Base-by-base conservation (phyloP, 148 eudicot species). In the Salicornia ramosissima region DNA sequence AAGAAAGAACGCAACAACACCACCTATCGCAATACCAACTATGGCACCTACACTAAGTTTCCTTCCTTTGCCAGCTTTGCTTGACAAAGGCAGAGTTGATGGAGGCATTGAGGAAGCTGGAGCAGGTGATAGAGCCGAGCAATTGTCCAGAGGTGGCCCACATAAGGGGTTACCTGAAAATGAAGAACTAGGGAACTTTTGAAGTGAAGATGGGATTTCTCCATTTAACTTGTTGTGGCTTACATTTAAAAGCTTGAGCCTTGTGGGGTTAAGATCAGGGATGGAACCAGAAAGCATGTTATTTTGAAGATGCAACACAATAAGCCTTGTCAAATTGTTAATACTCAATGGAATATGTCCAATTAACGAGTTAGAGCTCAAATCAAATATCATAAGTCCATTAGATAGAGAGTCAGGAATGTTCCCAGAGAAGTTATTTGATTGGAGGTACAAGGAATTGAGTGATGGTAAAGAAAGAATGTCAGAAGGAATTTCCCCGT, bases 151-250 rank as follows among this genome's bases (percentile, higher is more conserved):
- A 75, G 98, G 98, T 5, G 86, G 62, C 55, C 98, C 98, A 74
- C 98, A 94, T 73, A 94, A 78, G 68, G 88, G 74, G 68, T 94
- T 94, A 36, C 99, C 99, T n/a, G 65, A 8, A 66, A 90, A 94
- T 8, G 97, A 83, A 25, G 96, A 83, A 57, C 65, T 53, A 11
- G 92, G 88, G 58, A 87, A 94, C 74, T 79, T 88, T 52, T 67
- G 71, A 33, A 94, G 80, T 36, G 85, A 77, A 52, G 6, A 0
- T 33, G 99, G 99, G 64, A 94, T 86, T 30, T 85, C 64, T 10
- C 97, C 99, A 68, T 75, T 82, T 26, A 93, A 72, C 70, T 60
- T 68, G 77, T 93, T 93, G 69, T 84, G 51, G 81, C 98, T 93
- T 79, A 93, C 52, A 69, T 93, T 84, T 42, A 90, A 65, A 61